Conservation (phyloP, 345 rosid genomes). For the Pseudoturritis turrita region DNA sequence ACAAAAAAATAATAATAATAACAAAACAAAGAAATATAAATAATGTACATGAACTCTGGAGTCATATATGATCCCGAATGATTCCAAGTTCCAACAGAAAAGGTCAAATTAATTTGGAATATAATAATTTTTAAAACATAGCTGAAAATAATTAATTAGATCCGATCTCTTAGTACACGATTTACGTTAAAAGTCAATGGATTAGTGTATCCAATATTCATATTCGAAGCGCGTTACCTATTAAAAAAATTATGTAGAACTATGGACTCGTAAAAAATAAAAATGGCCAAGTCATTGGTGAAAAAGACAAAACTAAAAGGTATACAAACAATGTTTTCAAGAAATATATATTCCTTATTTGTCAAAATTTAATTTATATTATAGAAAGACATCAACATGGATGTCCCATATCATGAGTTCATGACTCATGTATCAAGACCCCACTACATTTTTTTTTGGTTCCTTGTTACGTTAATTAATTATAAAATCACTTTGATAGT, state of each 20-base stretch:
- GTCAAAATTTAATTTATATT: slow-evolving; percentile 12
- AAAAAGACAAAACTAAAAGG: slow-evolving; percentile 6
- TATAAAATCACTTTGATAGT: too few relatives aligned
- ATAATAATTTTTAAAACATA: not conserved
- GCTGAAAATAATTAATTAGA: not conserved
- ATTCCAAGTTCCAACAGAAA: not conserved
- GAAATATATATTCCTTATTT: not conserved
- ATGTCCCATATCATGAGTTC: slow-evolving; percentile 2
- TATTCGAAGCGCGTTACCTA: not conserved
- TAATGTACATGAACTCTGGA: not conserved
- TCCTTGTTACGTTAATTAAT: not conserved
- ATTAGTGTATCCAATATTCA: not conserved
- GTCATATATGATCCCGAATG: not conserved
- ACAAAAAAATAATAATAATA: not conserved
- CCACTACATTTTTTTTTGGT: not conserved
- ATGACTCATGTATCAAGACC: slow-evolving; percentile 1
- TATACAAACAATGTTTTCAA: not conserved
- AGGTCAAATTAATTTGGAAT: not conserved
- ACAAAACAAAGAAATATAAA: not conserved
- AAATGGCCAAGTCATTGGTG: not conserved
- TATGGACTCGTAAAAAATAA: not conserved
- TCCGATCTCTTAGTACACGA: not conserved
- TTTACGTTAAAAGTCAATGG: slow-evolving; percentile 5
- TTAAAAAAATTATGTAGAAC: not conserved
- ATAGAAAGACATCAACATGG: slow-evolving; percentile 9